Evolutionary conservation across 495 filamentous ascomycete genomes (phyloP), one percentile per base, ranked within the genome.

Genomic region (Neohortaea acidophila): DNA sequence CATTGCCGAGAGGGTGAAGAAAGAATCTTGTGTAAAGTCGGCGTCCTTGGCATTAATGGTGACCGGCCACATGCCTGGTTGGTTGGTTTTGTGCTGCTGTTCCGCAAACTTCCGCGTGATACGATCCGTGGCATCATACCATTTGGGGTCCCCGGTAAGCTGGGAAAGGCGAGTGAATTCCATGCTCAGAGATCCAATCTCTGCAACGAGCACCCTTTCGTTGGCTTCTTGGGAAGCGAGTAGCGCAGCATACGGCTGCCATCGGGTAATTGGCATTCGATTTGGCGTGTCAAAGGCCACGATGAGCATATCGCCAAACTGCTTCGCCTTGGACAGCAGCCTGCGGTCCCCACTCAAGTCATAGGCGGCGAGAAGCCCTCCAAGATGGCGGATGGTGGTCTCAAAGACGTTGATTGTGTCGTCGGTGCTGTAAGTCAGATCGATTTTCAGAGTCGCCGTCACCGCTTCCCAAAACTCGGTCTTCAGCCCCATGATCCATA

Each of bases 401-500:
- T 61, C 59, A 34, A 61, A 61, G 21, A 56, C 49, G 36, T 61
- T 61, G 23, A 61, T 40, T 8, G 33, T 38, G n/a, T 49, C 44
- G 8, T 26, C 13, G 0, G 44, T 47, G 9, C 43, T 37, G 11
- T 59, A 63, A 1, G 55, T 62, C 35, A 77, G 74, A 39, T 77
- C 69, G 27, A 78, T 72, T 9, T 59, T 48, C 2, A 65, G 53
- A 21, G 70, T 52, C 14, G 68, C 70, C 17, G 59, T 51, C 38
- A 77, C 62, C 23, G 75, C 73, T 20, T 68, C 57, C 29, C 74
- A 60, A 34, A 77, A 72, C 30, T 79, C 75, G 1, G 68, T 58
- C 12, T 64, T 62, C 52, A 79, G 43, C 0, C 60, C 72, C 71
- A 78, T 73, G 22, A 79, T 73, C 54, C 72, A 62, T 2, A 79